Evolutionary conservation across 2,329 filamentous ascomycete species (phyloP), one percentile per base, ranked within the genome.

Genomic region (Arthrobotrys sphaeroides): DNA sequence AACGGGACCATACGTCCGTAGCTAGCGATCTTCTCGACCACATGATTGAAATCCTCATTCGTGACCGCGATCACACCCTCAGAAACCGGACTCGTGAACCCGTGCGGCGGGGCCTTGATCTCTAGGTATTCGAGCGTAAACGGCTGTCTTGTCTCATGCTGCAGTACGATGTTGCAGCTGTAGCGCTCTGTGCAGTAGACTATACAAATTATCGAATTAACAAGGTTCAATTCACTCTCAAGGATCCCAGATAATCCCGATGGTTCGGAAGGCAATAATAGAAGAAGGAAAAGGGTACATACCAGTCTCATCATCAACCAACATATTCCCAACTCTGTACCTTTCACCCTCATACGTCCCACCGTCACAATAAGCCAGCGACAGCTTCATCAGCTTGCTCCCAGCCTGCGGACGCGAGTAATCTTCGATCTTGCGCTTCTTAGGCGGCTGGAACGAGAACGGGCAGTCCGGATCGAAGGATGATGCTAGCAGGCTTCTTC

Each of bases 121-220:
- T 69, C 73, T 13, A 76, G 40, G 49, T 62, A 68, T 36, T 76
- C 73, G 12, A 76, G 40, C 26, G 73, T 76, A 22, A 76, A 76
- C 10, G 65, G 66, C 26, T 70, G 57, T 13, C 43, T 61, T 13
- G 73, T 69, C 31, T 76, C 73, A 40, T 76, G 73, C 42, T 70
- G 73, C 13, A 76, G 60, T 16, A 76, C 73, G 12, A 76, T 28
- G 24, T 76, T 76, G 33, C 73, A 76, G 22, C 65, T 76, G 40
- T 69, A 76, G 16, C 55, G 61, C 55, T 69, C 73, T 12, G 73
- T 69, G 31, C 73, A 76, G 36, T 76, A 76, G 5, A 76, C 73
- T 76, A 45, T 51, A 18, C 10, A 49, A 20, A 9, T 18, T 5
- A 26, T 28, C 4, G 18, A 33, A 26, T 5, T n/a, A n/a, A 18